Percentiles rank a stretch among this genome's conserved stretches.
phyloP scores from a whole-genome alignment of 73 alveolate species.

The Strombidium stylifer region DNA sequence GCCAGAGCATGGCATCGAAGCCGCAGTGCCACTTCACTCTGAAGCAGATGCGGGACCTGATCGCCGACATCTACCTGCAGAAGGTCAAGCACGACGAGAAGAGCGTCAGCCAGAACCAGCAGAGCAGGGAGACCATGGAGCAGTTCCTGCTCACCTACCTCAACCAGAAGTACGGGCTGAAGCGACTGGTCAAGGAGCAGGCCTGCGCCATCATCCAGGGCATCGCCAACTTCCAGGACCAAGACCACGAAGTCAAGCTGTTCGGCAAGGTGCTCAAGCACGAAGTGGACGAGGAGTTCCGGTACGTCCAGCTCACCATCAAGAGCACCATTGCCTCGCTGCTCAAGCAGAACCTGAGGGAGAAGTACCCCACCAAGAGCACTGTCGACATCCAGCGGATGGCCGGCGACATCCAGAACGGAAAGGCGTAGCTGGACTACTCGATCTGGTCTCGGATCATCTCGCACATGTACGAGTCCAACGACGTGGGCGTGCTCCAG shows the following conservation, averaged over 20 bases:
- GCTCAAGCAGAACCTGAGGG: constrained; percentile 57
- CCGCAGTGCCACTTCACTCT: too few relatives aligned
- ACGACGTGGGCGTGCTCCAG: too few relatives aligned
- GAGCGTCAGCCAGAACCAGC: constrained; percentile 74
- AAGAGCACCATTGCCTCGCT: background rate
- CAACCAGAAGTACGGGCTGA: too few relatives aligned
- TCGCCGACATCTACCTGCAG: constrained; percentile 76
- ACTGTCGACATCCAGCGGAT: constrained; percentile 77
- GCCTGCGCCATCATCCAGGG: constrained; percentile 87
- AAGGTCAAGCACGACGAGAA: constrained; percentile 76
- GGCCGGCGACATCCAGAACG: constrained; percentile 63
- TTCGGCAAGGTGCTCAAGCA: background rate
- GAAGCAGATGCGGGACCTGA: constrained; percentile 71
- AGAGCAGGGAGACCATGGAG: constrained; percentile 93
- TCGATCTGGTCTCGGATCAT: too few relatives aligned
- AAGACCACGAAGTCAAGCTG: background rate
- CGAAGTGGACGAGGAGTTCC: background rate
- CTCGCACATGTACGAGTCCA: too few relatives aligned
- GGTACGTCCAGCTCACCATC: background rate
- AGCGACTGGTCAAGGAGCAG: constrained; percentile 83
- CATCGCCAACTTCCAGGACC: constrained; percentile 58
- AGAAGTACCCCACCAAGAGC: constrained; percentile 73
- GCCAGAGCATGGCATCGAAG: too few relatives aligned
- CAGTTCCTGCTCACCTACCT: constrained; percentile 86
- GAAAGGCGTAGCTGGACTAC: too few relatives aligned